Evolutionary conservation across 129 eudicot species (phyloP), one percentile per base, ranked within the genome.

Genomic region (Flaveria brownii): DNA sequence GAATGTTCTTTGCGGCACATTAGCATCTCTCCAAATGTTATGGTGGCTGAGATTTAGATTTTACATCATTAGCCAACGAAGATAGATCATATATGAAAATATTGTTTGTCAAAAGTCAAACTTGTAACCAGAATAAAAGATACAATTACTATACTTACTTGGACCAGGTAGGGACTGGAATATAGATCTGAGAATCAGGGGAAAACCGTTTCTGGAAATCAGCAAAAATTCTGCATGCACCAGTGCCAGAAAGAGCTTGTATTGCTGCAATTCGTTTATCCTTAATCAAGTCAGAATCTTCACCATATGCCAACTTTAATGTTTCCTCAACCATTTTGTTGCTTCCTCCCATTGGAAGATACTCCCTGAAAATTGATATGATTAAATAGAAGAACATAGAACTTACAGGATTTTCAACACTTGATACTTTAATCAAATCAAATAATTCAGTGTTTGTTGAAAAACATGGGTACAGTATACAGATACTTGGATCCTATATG

Each of bases 331-430:
- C 83, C 98, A 90, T 93, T 2, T 85, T 83, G 54, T 75, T 77
- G 80, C 97, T 90, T 85, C 98, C 98, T 76, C 98, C 98, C 97
- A 93, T 93, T 20, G 98, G 98, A 79, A 93, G 98, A 82, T 93
- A 93, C 75, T 93, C 98, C 98, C 98, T 93, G 84, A 67, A 57
- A 10, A 30, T 43, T 28, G 42, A 25, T 43, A 73, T 22, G 47
- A 42, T 73, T 73, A 43, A 64, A 61, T 61, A 71, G 18, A 1
- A 14, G 15, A 75, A 82, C 26, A 75, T 51, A 54, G 9, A 64
- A 71, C 46, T 54, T 41, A 33, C 11, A 20, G 2, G n/a, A 79
- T n/a, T 52, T 16, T 12, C 54, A n/a, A 42, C 13, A 20, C 15
- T 6, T 8, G 36, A 25, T 5, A 42, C 20, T 65, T 18, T 39